Evolutionary conservation across 495 filamentous ascomycete genomes (phyloP), one percentile per base, ranked within the genome.

Genomic region (Penicillium egyptiacum): DNA sequence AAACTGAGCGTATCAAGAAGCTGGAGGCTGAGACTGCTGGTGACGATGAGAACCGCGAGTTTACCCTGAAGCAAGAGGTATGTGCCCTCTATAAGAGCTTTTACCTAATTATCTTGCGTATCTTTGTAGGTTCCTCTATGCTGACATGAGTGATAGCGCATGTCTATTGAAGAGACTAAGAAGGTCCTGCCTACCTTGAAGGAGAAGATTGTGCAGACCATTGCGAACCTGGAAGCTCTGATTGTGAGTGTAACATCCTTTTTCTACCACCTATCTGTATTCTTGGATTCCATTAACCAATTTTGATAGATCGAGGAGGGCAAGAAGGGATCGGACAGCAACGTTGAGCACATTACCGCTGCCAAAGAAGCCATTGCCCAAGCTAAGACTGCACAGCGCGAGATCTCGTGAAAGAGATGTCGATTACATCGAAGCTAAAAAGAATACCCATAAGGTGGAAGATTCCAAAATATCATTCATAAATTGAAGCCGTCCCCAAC

Each of bases 61-160:
- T 78, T 62, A 67, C 81, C 48, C 63, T 97, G 55, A 90, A 84
- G 73, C 93, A 98, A 67, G 90, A 94, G 86, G 93, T 96, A 69
- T 56, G 61, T 56, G 2, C 20, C 19, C 3, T 17, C 23, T 4
- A 26, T 17, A 14, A 20, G 22, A 8, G 39, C 31, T 46, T 25
- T 60, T 16, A 44, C 19, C 11, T 25, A 54, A 51, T 25, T 22
- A 25, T 59, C 20, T 12, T 40, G 14, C 20, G 2, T 17, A 39
- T 17, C 11, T 16, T 25, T n/a, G n/a, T n/a, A n/a, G n/a, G n/a
- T n/a, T n/a, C n/a, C n/a, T n/a, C n/a, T n/a, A n/a, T 44, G 55
- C 53, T 64, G n/a, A 60, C 23, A 39, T 40, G 26, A 37, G 41
- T n/a, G 51, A 28, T 47, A 97, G 92, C 81, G 81, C 65, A 81